Base-by-base conservation (phyloP, 2,329 filamentous ascomycete species). In the Colletotrichum sp. region DNA sequence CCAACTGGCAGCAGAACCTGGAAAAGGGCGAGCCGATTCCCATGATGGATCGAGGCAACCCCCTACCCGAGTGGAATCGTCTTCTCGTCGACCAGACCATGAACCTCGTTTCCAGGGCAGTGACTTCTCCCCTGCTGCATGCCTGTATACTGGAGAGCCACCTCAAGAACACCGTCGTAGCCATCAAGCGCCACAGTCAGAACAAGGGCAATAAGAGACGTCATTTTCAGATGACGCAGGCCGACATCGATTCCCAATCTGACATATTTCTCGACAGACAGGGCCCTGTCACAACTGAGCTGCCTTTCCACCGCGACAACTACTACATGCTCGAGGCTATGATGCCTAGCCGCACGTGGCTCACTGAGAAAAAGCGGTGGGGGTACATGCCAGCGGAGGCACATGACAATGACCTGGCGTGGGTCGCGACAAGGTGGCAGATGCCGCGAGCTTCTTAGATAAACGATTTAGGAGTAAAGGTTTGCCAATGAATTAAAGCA, bases 291-390 rank as follows among this genome's bases (percentile, higher is more conserved):
- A 88, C 87, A 1, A 79, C 88, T 13, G 89, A 91, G 68, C 87
- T 91, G 13, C 90, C 90, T 0, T 91, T 86, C 71, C 86, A 89
- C 67, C 83, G 91, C 27, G 91, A 92, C 74, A 87, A 89, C 61
- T 92, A 92, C 79, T 91, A 92, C 79, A 87, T 90, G 84, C 84
- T 92, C 32, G 86, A 91, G 79, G 88, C 88, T 2, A 92, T 90
- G 77, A 79, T 92, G 64, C 91, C 91, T 1, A 90, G 90, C 76
- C 85, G 91, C 27, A 87, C 86, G 61, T 92, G 90, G 90, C 86
- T 82, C 64, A 84, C 84, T 19, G 83, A 87, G 11, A 79, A 85
- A 6, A 80, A 83, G 48, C 81, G 81, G 57, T 92, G 90, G 90
- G 80, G 87, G 48, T 92, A 92, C 59, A 72, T 86, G 52, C 83